Evolutionary conservation across 805 yeast genomes (phyloP), one percentile per base, ranked within the genome.

Genomic region (Hanseniaspora vineae): DNA sequence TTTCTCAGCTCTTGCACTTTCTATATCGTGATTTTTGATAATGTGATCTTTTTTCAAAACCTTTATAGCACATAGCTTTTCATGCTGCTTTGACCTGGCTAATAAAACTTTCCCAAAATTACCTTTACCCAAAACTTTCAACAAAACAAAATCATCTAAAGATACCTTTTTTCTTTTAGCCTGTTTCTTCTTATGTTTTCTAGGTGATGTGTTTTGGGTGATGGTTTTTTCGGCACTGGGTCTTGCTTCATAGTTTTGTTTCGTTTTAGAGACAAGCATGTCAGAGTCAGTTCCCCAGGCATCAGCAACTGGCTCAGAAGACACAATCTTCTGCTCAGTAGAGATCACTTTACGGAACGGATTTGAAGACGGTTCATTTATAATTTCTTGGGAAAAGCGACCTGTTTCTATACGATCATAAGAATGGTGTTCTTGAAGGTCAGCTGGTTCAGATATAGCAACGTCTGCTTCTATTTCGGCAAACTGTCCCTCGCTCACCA

Each of bases 101-200:
- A 92, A 75, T 89, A 92, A 86, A 49, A 92, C 98, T 62, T 92
- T 92, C 66, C 99, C 99, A 64, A 92, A 92, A 64, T 92, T 92
- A 68, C 99, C 99, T 63, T 89, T 92, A 57, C 99, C 99, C 50
- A 92, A 73, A 10, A 92, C 98, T 10, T 97, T 95, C 55, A 92
- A 67, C 59, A 92, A 84, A 55, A 86, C 83, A 73, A 92, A 92
- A 66, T 92, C 97, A 63, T 92, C 97, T 49, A 92, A 73, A 0
- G 98, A 97, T 48, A 89, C 78, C 64, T 80, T 82, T 58, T 83
- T 78, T 55, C 86, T 78, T 55, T 70, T 60, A 11, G 57, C 47
- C 6, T 53, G 46, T 46, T 51, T 56, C 52, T 52, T 63, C 46
- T 54, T 58, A 37, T 59, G 61, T 51, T 51, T 63, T 4, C 45